Evolutionary conservation across 768 basidiomycete species (phyloP), one percentile per base, ranked within the genome.

Genomic region (Lactarius psammicola): DNA sequence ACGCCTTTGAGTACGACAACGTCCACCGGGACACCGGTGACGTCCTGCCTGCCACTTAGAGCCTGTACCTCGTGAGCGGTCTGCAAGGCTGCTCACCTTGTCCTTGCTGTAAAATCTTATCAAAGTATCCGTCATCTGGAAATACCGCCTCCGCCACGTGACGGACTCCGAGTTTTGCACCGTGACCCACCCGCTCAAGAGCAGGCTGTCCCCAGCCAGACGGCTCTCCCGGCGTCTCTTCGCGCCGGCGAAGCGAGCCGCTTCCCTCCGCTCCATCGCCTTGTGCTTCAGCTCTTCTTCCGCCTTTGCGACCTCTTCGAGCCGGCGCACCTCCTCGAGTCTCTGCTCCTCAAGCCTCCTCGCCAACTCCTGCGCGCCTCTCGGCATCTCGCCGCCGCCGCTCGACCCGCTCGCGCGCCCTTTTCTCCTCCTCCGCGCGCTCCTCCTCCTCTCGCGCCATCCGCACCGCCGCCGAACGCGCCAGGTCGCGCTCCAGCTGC

Each of bases 131-230:
- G 60, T 63, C 54, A 69, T n/a, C 56, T 69, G 66, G 49, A 69
- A 69, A 53, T 67, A 68, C 59, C 68, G 60, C 54, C 68, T 68
- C 30, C 60, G 60, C 68, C 68, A 69, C 8, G 65, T 49, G 42
- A 69, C 28, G 36, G 68, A 67, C n/a, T 18, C 40, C 7, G 68
- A 15, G 5, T 20, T 33, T 53, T 69, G 68, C 59, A 67, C 65
- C 4, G 68, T 68, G 57, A 67, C 62, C 68, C 68, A 69, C 34
- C 68, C 68, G 33, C 42, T 59, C 65, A 68, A 40, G 28, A 67
- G 49, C 36, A 68, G 11, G 33, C 59, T 40, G 5, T 44, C 65
- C 6, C 55, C 46, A 1, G 58, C 49, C 38, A 58, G 5, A 10
- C 34, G 65, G 10, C 64, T 67, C 51, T 69, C 65, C 38, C 58